These are phyloP conservation scores for Trichoderma pleuroti DNA, from an alignment of 2,329 filamentous ascomycete species.

Conservation along the genomic window DNA sequence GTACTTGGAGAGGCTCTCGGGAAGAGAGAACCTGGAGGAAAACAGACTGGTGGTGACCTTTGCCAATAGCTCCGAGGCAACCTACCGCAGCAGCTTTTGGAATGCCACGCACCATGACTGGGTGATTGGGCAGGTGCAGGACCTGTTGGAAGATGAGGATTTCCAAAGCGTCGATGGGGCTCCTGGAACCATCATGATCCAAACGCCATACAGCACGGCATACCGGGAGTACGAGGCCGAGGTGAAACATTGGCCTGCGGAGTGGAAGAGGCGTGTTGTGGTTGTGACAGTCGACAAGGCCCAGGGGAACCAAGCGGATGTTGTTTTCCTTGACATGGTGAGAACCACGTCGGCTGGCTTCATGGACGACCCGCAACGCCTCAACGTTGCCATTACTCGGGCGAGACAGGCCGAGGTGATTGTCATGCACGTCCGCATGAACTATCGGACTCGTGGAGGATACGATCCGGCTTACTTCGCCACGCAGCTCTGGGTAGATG, in stretches of 20 bases:
- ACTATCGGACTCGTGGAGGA: constrained; percentile 22
- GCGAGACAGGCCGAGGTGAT: constrained; percentile 45
- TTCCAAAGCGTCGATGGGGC: constrained; percentile 33
- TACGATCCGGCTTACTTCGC: constrained; percentile 25
- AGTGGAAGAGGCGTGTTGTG: constrained; percentile 33
- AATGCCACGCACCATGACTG: constrained; percentile 39
- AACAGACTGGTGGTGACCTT: constrained; percentile 39
- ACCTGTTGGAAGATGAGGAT: constrained; percentile 30
- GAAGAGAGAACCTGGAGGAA: constrained; percentile 22
- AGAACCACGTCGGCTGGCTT: constrained; percentile 38
- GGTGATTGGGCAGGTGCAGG: constrained; percentile 33
- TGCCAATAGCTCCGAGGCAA: constrained; percentile 27
- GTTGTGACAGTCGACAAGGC: constrained; percentile 45
- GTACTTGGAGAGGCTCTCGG: constrained; percentile 30
- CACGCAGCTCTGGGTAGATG: constrained; percentile 34
- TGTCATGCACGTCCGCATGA: constrained; percentile 42
- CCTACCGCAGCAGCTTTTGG: constrained; percentile 37
- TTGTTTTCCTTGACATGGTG: constrained; percentile 47
- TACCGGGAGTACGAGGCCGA: constrained; percentile 34
- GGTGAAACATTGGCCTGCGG: constrained; percentile 28
- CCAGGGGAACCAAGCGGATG: constrained; percentile 47
- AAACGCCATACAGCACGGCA: constrained; percentile 42
- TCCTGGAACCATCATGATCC: constrained; percentile 41
- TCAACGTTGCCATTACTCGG: constrained; percentile 46
- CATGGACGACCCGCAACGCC: constrained; percentile 42